Evolutionary conservation across 306 rosid species (phyloP), one percentile per base, ranked within the genome.

Genomic region (Hylodesmum podocarpum): DNA sequence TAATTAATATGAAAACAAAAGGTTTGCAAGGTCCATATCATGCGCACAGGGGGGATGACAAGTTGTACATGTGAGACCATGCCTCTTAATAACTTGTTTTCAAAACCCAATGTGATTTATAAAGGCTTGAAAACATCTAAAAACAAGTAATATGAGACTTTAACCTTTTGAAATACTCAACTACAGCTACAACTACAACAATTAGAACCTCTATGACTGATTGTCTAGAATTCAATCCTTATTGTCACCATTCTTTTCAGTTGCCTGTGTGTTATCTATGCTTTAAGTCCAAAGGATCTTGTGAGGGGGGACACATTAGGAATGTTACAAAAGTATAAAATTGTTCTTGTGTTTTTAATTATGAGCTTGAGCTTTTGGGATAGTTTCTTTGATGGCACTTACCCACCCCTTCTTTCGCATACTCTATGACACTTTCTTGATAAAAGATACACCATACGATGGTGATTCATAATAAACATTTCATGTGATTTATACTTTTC

Each of bases 401-500:
- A 1, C 18, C 37, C 36, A 8, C 16, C 68, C 34, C 67, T 14
- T 3, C 21, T 49, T 18, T 36, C 25, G 28, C 25, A 16, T 77
- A 58, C 31, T 49, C 46, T 33, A 5, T 39, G 61, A 40, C 47
- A 31, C 62, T 74, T 64, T 75, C 24, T 72, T 28, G 55, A 58
- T 15, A 44, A 44, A 46, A 19, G 65, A 65, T 14, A 55, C 57
- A 54, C 16, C 66, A n/a, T 84, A 67, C 28, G 43, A 55, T 46
- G 57, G 72, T 80, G 58, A 41, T 70, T 61, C 47, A 16, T 72
- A 27, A 72, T 66, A 50, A 50, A 15, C 43, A 33, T 59, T 49
- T 37, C 71, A 72, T 11, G 7, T 50, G 78, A 44, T 65, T 47
- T 65, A 62, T 57, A 65, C 24, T 77, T 72, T 53, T 73, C 34